Percentiles rank a stretch among this genome's conserved stretches.
phyloP scores from a whole-genome alignment of 2,329 filamentous ascomycete genomes.

The Pseudogymnoascus sp. region DNA sequence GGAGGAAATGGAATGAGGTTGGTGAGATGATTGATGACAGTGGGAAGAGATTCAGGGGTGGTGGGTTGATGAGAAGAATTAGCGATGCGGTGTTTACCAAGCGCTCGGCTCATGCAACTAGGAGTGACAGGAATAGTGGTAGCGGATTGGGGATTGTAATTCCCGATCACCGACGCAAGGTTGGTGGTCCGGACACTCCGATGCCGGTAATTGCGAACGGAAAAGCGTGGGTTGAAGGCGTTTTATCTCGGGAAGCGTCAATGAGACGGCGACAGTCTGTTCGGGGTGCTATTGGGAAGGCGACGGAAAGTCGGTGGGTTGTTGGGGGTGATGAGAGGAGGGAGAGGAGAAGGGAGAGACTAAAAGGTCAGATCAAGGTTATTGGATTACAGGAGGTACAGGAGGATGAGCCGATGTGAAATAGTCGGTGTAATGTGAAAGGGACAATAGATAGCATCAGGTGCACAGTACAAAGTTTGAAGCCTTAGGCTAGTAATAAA shows the following conservation, averaged over 20 bases:
- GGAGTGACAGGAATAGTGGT: neutral
- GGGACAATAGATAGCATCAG: neutral
- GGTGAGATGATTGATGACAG: neutral
- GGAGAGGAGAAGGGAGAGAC: neutral
- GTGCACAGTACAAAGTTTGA: neutral
- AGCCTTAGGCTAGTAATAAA: neutral
- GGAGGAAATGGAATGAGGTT: neutral
- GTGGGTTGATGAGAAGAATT: neutral
- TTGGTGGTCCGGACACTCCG: neutral
- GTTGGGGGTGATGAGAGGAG: neutral
- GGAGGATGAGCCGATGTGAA: neutral
- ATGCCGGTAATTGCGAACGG: neutral
- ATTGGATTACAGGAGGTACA: neutral
- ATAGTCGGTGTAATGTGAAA: neutral
- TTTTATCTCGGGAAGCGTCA: neutral
- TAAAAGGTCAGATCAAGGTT: neutral
- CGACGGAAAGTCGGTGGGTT: neutral
- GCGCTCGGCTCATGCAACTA: neutral
- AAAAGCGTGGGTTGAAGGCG: neutral
- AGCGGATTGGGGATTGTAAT: conserved; percentile 3
- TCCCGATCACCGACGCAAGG: neutral
- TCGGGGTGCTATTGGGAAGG: neutral
- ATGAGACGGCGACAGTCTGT: neutral
- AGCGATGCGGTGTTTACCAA: neutral
- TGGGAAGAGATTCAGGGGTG: neutral